These are phyloP conservation scores for Penicillium fimorum DNA, from an alignment of 495 filamentous ascomycete species.

Conservation along the genomic window DNA sequence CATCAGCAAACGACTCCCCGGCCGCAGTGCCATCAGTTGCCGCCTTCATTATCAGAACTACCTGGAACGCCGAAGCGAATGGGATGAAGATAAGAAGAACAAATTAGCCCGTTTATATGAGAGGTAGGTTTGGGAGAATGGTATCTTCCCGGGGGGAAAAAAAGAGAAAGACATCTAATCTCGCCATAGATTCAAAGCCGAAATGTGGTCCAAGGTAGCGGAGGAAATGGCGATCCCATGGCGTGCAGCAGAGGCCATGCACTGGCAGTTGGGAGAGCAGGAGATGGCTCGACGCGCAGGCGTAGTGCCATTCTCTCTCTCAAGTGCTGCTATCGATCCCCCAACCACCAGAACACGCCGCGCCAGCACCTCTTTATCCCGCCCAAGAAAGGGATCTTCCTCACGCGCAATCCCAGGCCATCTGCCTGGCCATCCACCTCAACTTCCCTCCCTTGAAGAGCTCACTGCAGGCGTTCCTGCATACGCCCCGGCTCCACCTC, in stretches of 20 bases:
- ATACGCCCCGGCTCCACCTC: constrained; percentile 40
- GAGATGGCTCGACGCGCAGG: constrained; percentile 93
- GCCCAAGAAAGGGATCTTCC: constrained; percentile 43
- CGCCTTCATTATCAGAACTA: constrained; percentile 97
- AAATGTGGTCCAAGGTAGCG: constrained; percentile 94
- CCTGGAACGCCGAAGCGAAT: constrained; percentile 82
- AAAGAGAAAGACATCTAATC: neutral
- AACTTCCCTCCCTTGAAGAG: constrained; percentile 47
- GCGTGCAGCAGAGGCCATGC: constrained; percentile 95
- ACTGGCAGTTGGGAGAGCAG: constrained; percentile 91
- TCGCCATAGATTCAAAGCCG: constrained; percentile 76
- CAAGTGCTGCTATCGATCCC: constrained; percentile 58
- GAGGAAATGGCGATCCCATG: constrained; percentile 96
- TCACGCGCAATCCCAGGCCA: constrained; percentile 38
- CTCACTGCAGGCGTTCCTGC: constrained; percentile 49
- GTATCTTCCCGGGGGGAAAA: neutral
- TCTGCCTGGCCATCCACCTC: constrained; percentile 33
- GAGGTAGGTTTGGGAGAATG: constrained; percentile 58
- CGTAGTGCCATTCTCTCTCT: constrained; percentile 73
- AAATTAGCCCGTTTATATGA: constrained; percentile 93
- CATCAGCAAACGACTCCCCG: constrained; percentile 84
- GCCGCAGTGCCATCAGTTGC: constrained; percentile 89
- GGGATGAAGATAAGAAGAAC: constrained; percentile 97
- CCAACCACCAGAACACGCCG: constrained; percentile 45
- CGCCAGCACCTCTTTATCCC: constrained; percentile 45